These are phyloP conservation scores for Planoprotostelium fungivorum DNA, from an alignment of 78 protist genomes.

Conservation along the genomic window DNA sequence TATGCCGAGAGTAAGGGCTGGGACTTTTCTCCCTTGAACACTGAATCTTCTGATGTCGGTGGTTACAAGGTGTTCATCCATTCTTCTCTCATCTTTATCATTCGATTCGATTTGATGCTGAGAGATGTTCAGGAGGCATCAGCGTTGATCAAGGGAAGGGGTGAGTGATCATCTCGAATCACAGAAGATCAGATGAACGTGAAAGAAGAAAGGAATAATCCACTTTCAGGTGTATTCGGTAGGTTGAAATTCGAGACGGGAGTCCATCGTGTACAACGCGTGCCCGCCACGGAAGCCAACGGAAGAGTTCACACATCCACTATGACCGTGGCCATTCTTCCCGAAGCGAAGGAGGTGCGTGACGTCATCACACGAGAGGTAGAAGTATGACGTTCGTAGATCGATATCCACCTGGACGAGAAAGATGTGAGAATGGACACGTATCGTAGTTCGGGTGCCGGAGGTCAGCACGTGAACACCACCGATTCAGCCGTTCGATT, in stretches of 20 bases:
- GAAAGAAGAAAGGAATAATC: too few species aligned
- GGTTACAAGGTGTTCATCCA: slow-evolving; percentile 52
- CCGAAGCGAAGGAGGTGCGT: slow-evolving; percentile 55
- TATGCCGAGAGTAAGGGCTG: slow-evolving; percentile 58
- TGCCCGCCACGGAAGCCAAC: slow-evolving; percentile 83
- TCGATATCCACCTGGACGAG: slow-evolving; percentile 45
- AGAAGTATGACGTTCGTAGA: neutral
- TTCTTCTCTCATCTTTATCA: neutral
- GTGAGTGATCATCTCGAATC: neutral
- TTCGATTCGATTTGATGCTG: neutral
- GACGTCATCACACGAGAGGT: slow-evolving; percentile 17
- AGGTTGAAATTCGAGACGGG: slow-evolving; percentile 80
- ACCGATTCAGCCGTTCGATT: slow-evolving; percentile 88
- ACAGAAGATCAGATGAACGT: neutral
- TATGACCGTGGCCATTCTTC: slow-evolving; percentile 76
- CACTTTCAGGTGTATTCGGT: slow-evolving; percentile 69
- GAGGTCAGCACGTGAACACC: slow-evolving; percentile 93
- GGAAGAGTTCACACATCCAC: slow-evolving; percentile 92
- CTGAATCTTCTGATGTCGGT: slow-evolving; percentile 25
- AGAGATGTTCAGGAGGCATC: slow-evolving; percentile 43
- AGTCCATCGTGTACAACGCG: slow-evolving; percentile 92
- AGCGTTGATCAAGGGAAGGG: slow-evolving; percentile 49
- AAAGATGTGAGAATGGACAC: slow-evolving; percentile 56
- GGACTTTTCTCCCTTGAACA: slow-evolving; percentile 42
- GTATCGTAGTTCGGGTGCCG: slow-evolving; percentile 79